A percentile compares a stretch with the other conserved stretches of the same genome.
Conservation (phyloP, 2,329 filamentous ascomycete genomes). For the Cercospora zeina region DNA sequence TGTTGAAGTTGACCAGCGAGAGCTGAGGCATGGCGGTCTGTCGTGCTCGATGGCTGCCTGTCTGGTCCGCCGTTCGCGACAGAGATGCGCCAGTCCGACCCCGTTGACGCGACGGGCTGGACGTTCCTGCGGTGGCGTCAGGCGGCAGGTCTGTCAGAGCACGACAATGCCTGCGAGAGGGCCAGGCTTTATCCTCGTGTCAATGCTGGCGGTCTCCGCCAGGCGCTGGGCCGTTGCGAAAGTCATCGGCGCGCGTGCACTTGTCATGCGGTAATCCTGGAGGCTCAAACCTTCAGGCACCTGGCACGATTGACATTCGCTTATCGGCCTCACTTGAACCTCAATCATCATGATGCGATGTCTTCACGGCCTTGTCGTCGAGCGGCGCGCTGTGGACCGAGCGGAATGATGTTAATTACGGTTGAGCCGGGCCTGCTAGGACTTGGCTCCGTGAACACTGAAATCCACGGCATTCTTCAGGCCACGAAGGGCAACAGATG, state of each 20-base stretch:
- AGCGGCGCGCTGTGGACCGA: no score
- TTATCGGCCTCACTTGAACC: background rate
- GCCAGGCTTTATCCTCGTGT: background rate
- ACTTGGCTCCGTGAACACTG: background rate
- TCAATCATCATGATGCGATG: background rate
- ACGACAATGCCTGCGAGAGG: background rate
- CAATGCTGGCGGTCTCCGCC: slow-evolving; percentile 1
- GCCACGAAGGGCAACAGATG: background rate
- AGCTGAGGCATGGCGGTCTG: slow-evolving; percentile 59
- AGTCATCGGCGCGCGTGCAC: background rate
- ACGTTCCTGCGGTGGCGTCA: background rate
- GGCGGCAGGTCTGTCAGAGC: background rate
- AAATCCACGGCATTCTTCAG: background rate
- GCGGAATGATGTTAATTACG: no score
- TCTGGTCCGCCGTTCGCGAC: background rate
- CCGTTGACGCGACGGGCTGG: background rate
- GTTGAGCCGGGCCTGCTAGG: no score
- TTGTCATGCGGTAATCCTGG: slow-evolving; percentile 2
- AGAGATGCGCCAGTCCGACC: background rate
- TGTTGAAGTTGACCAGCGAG: slow-evolving; percentile 69
- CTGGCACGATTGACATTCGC: background rate
- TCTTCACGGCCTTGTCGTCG: background rate
- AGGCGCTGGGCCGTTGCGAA: slow-evolving; percentile 21
- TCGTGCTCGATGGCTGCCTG: background rate
- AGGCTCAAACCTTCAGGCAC: background rate